Evolutionary conservation across 192 early-diverging fungal species (phyloP).

Genomic region (Podila verticillata): DNA sequence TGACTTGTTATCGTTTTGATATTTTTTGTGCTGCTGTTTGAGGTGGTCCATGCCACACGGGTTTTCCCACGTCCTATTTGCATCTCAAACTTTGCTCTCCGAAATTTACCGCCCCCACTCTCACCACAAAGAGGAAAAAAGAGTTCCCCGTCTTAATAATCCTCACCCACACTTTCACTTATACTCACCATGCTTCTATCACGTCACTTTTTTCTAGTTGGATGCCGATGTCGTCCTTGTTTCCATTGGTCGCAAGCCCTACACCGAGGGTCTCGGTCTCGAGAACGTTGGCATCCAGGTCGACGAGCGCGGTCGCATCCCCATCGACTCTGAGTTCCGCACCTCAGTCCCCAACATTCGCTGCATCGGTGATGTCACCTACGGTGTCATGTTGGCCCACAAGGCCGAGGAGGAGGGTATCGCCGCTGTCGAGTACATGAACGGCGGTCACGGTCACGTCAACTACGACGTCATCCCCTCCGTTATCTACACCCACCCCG

Average conservation of each 20-base stretch:
- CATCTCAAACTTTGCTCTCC: slow-evolving; percentile 11
- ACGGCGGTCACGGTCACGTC: slow-evolving; percentile 94
- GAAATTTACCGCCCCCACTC: neutral
- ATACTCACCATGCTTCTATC: neutral
- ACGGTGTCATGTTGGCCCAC: slow-evolving; percentile 99
- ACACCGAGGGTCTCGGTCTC: slow-evolving; percentile 91
- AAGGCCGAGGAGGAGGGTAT: slow-evolving; percentile 99
- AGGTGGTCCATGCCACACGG: neutral
- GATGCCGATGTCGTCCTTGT: slow-evolving; percentile 93
- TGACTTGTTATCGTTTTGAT: neutral
- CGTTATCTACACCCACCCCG: slow-evolving; percentile 98
- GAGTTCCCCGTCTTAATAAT: neutral
- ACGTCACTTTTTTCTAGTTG: slow-evolving; percentile 54
- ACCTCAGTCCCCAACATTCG: slow-evolving; percentile 89
- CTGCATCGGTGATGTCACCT: slow-evolving; percentile 97
- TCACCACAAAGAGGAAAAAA: neutral
- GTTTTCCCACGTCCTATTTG: neutral
- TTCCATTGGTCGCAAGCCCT: slow-evolving; percentile 94
- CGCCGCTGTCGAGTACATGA: slow-evolving; percentile 94
- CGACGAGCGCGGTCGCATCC: slow-evolving; percentile 88
- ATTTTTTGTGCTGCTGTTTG: neutral
- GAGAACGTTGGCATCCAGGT: slow-evolving; percentile 91
- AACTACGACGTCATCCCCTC: slow-evolving; percentile 98
- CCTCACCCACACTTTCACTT: neutral
- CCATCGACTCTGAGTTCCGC: slow-evolving; percentile 85